These are phyloP conservation scores for Bacidia gigantensis DNA, from an alignment of 495 filamentous ascomycete genomes.

Conservation along the genomic window DNA sequence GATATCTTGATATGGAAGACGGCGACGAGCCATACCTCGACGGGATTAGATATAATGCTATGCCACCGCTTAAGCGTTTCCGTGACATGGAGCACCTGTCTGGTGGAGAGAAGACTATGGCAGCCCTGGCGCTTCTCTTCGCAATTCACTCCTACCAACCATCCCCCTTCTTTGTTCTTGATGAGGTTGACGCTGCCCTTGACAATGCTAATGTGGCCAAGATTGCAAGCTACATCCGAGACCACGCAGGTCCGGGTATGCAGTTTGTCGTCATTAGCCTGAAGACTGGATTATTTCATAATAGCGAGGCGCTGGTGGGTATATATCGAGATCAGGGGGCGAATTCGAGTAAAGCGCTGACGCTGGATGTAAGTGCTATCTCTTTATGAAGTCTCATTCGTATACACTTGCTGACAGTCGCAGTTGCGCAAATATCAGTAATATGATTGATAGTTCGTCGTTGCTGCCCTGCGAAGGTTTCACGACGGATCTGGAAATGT, in stretches of 20 bases:
- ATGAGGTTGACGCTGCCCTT: slow-evolving; percentile 94
- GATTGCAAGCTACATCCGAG: slow-evolving; percentile 86
- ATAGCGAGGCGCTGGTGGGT: slow-evolving; percentile 84
- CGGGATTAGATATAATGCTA: slow-evolving; percentile 95
- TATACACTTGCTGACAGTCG: background rate
- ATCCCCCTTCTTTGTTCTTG: slow-evolving; percentile 91
- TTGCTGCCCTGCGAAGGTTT: background rate
- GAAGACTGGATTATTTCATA: slow-evolving; percentile 88
- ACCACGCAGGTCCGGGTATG: slow-evolving; percentile 91
- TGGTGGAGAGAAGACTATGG: slow-evolving; percentile 98
- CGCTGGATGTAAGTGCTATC: slow-evolving; percentile 84
- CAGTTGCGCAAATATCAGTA: slow-evolving; percentile 20
- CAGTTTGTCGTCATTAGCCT: slow-evolving; percentile 97
- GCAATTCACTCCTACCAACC: slow-evolving; percentile 93
- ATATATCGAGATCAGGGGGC: slow-evolving; percentile 89
- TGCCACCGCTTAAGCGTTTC: slow-evolving; percentile 97
- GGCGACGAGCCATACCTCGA: slow-evolving; percentile 81
- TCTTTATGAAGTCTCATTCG: no score
- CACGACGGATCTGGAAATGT: background rate
- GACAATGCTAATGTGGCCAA: slow-evolving; percentile 93
- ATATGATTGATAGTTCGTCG: background rate
- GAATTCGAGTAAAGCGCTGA: slow-evolving; percentile 78
- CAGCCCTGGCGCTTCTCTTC: slow-evolving; percentile 85
- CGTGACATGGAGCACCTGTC: slow-evolving; percentile 97
- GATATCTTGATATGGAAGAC: slow-evolving; percentile 85